phyloP scores from a whole-genome alignment of 805 yeast species.

The Candida cerambycidarum region DNA sequence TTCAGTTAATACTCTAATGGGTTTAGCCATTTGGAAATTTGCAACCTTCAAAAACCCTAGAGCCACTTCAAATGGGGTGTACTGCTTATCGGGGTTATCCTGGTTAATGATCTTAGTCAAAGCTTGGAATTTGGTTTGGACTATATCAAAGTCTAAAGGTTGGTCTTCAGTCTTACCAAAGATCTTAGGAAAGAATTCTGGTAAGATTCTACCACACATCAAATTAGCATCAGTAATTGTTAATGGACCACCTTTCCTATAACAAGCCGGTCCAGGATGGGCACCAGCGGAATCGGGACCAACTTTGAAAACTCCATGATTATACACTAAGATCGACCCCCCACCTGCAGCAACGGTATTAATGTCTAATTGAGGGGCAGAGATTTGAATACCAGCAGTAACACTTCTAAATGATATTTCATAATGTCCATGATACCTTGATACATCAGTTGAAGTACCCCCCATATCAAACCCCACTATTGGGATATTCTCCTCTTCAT shows the following conservation, averaged over 20 bases:
- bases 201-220: slow-evolving; percentile 30
- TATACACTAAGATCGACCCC: slow-evolving; percentile 35
- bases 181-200: slow-evolving; percentile 37
- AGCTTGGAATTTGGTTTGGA: slow-evolving; percentile 50
- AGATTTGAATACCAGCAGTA: slow-evolving; percentile 79
- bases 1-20: slow-evolving; percentile 33
- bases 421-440: slow-evolving; percentile 54
- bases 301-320: slow-evolving; percentile 34
- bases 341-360: slow-evolving; percentile 47
- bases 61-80: slow-evolving; percentile 30
- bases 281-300: slow-evolving; percentile 39
- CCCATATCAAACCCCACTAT: slow-evolving; percentile 88
- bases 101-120: slow-evolving; percentile 46
- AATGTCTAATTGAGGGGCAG: slow-evolving; percentile 46
- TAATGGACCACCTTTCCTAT: slow-evolving; percentile 35
- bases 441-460: slow-evolving; percentile 66
- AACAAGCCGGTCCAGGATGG: slow-evolving; percentile 39
- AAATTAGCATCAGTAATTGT: slow-evolving; percentile 38
- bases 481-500: slow-evolving; percentile 51
- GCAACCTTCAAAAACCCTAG: slow-evolving; percentile 33
- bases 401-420: slow-evolving; percentile 84
- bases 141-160: slow-evolving; percentile 29
- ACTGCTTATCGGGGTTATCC: slow-evolving; percentile 49
- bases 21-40: slow-evolving; percentile 31
- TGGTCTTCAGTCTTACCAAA: slow-evolving; percentile 35